Conservation (phyloP, 2,329 filamentous ascomycete genomes). For the Thielaviopsis punctulata region DNA sequence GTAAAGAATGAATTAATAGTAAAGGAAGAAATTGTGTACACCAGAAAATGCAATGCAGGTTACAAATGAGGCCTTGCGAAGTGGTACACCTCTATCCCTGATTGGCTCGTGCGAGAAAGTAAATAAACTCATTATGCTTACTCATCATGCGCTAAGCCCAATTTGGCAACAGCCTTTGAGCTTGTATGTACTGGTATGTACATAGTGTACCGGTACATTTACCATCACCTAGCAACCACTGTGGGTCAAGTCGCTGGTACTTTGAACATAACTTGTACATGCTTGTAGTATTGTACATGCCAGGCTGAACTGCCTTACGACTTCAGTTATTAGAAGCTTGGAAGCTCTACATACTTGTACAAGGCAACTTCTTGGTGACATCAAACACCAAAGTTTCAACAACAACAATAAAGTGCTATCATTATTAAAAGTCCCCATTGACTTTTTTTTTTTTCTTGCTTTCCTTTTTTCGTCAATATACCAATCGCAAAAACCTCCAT, state of each 20-base stretch:
- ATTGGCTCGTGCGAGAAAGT: conserved; percentile 7
- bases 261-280: too few species aligned
- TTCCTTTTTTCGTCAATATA: not conserved
- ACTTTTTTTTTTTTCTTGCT: not conserved
- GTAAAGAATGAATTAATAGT: not conserved
- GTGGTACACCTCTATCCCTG: not conserved
- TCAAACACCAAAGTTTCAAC: not conserved
- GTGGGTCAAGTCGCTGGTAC: not conserved
- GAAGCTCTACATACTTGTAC: not conserved
- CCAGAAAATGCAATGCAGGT: not conserved
- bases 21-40: not conserved
- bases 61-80: not conserved
- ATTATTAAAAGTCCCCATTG: not conserved
- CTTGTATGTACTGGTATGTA: not conserved
- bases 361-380: conserved; percentile 7
- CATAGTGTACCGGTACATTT: not conserved
- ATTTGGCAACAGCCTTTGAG: not conserved
- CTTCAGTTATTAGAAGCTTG: conserved; percentile 10
- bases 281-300: too few species aligned
- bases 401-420: not conserved
- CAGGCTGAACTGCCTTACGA: conserved; percentile 12
- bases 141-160: not conserved
- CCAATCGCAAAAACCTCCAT: not conserved
- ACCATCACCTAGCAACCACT: not conserved
- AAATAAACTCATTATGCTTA: conserved; percentile 12